Evolutionary conservation across 345 rosid species (phyloP), one percentile per base, ranked within the genome.

Genomic region (Corchorus olitorius): DNA sequence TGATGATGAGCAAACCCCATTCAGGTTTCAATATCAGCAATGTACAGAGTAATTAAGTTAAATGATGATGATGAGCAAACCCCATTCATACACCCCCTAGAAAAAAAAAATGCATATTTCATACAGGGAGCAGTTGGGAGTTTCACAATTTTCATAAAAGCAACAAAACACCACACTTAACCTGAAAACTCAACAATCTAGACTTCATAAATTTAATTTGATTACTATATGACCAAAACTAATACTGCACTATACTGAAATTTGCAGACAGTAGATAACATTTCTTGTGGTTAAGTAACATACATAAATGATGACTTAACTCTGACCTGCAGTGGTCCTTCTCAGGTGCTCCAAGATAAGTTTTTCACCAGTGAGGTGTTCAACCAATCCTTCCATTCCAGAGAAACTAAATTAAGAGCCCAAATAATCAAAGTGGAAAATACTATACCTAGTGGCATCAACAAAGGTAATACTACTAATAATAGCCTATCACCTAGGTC

Each of bases 281-380:
- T 33, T 7, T 41, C 6, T 16, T 55, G 8, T 68, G 74, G 46
- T 62, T 63, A 48, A 7, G 50, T 11, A 35, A 16, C 34, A 22
- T 68, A 69, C 0, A 0, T 37, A 75, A 8, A 10, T 8, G 22
- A 60, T 66, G 54, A 35, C 37, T 43, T 56, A 64, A 49, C 75
- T 35, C 70, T 15, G 70, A 11, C 41, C 56, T 55, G 11, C 69
- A 41, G 14, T 62, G 75, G 53, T 77, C 69, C 79, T 76, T 71
- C 80, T 68, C 50, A 94, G 84, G 73, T 74, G 82, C 82, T 87
- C 87, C 73, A 89, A 72, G 37, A 86, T 86, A n/a, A 75, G 76
- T 75, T 59, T 84, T 77, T 89, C 86, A 13, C 97, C 97, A 4
- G 91, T 88, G 46, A 94, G 93, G 74, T 87, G 84, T 80, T 94